phyloP scores from a whole-genome alignment of 192 early-diverging fungal species.

The Entomortierella lignicola region DNA sequence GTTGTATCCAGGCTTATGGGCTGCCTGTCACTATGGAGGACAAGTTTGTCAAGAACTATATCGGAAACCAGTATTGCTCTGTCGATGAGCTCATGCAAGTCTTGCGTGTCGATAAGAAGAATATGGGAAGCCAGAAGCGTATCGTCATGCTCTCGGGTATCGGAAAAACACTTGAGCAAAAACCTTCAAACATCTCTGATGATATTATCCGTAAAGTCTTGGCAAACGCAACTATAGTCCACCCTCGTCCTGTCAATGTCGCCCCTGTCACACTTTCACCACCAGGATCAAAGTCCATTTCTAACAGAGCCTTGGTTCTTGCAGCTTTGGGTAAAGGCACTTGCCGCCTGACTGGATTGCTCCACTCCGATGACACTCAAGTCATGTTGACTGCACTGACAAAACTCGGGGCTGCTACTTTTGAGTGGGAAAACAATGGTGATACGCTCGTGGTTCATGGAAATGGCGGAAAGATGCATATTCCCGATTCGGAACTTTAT shows the following conservation, averaged over 20 bases:
- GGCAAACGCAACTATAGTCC: slow-evolving; percentile 78
- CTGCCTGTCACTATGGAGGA: slow-evolving; percentile 90
- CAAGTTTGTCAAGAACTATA: slow-evolving; percentile 71
- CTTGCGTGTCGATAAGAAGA: slow-evolving; percentile 98
- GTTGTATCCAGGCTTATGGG: slow-evolving; percentile 87
- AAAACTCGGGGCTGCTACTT: slow-evolving; percentile 86
- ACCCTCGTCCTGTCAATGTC: slow-evolving; percentile 53
- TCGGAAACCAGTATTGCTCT: slow-evolving; percentile 71
- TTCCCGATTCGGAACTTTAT: slow-evolving; percentile 85
- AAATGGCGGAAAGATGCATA: slow-evolving; percentile 78
- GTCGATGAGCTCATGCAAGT: slow-evolving; percentile 90
- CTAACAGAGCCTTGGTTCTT: slow-evolving; percentile 93
- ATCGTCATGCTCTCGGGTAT: slow-evolving; percentile 89
- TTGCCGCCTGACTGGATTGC: slow-evolving; percentile 84
- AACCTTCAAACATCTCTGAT: slow-evolving; percentile 88
- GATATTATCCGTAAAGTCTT: slow-evolving; percentile 84
- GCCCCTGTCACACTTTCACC: slow-evolving; percentile 72
- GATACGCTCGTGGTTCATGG: slow-evolving; percentile 88
- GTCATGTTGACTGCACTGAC: slow-evolving; percentile 94
- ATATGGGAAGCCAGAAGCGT: slow-evolving; percentile 89
- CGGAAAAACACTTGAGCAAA: slow-evolving; percentile 85
- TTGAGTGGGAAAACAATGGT: slow-evolving; percentile 94
- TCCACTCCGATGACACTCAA: slow-evolving; percentile 98
- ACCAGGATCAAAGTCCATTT: slow-evolving; percentile 97
- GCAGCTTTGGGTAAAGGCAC: slow-evolving; percentile 88